Conservation (phyloP, 345 rosid species). For the Citrus maxima region DNA sequence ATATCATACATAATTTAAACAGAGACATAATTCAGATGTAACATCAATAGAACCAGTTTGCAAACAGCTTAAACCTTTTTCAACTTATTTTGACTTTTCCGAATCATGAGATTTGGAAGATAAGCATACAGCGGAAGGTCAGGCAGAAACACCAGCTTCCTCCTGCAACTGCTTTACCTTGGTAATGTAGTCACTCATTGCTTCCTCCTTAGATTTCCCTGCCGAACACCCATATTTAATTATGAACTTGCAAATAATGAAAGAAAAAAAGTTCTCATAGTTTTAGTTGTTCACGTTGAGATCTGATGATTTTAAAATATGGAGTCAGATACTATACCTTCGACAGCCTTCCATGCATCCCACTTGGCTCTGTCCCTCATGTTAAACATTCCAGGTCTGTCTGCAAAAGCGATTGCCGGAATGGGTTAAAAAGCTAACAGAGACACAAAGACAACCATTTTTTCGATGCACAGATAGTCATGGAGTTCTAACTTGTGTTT, state of each 20-base stretch:
- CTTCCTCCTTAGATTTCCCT: constrained; percentile 71
- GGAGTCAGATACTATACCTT: constrained; percentile 39
- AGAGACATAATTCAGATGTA: not conserved
- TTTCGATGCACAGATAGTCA: not conserved
- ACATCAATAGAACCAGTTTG: not conserved
- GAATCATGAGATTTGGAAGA: not conserved
- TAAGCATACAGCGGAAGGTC: not conserved
- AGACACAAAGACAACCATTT: not conserved
- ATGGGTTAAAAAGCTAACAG: not conserved
- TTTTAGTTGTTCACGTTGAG: not conserved
- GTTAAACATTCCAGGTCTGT: constrained; percentile 88
- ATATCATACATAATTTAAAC: not conserved
- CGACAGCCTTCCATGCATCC: constrained; percentile 99
- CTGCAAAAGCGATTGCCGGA: constrained; percentile 27
- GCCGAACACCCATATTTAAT: constrained; percentile 1
- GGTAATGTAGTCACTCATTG: constrained; percentile 72
- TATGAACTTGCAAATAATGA: not conserved
- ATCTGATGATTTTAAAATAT: not conserved
- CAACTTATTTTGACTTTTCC: not conserved
- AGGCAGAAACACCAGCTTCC: constrained; percentile 41
- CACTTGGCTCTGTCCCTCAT: constrained; percentile 85
- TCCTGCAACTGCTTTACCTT: constrained; percentile 76
- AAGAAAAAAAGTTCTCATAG: not conserved
- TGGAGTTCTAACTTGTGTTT: constrained; percentile 48
- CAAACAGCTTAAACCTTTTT: not conserved